Evolutionary conservation across 2,329 filamentous ascomycete genomes (phyloP), one percentile per base, ranked within the genome.

Genomic region (Anthostomella pinea): DNA sequence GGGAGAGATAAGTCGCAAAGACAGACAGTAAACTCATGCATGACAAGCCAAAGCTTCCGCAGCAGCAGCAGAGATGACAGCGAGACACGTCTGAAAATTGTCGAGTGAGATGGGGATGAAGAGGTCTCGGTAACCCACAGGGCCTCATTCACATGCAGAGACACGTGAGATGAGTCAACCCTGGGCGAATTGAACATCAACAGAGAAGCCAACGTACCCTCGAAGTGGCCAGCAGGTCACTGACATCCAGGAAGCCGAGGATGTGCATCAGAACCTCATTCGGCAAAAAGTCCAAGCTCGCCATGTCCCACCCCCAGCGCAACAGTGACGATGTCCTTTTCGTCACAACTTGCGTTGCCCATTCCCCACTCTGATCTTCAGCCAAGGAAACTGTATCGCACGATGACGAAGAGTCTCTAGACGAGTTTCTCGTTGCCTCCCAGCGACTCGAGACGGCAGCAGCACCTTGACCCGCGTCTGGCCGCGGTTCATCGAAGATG

Each of bases 221-320:
- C 33, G 76, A 80, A 35, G 67, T 68, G 43, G 68, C 64, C 34
- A 80, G 60, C 41, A 80, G 57, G 56, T 81, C 77, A 53, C 65
- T 66, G 29, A 80, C 73, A 43, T 81, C 77, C 37, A 81, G 60
- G 47, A 71, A 76, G 35, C 68, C 65, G 44, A 79, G 60, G 26
- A 81, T 73, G 38, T 75, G 68, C 44, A 74, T 67, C 35, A 80
- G 57, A 18, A 80, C 57, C 58, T 81, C 77, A 56, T 73, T 78
- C 16, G 77, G 77, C 30, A 81, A 59, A 26, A 59, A 56, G 34
- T 67, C 63, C 21, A 59, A 65, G 49, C 38, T 54, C 47, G 41
- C 48, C 33, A 34, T 40, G 31, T 51, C 48, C 51, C 49, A 51
- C 40, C 48, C 43, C 46, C 49, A 48, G 36, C 45, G 39, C 29